Percentiles rank a stretch among this genome's conserved stretches.
phyloP scores from a whole-genome alignment of 345 rosid genomes.

The Boechera divaricarpa region DNA sequence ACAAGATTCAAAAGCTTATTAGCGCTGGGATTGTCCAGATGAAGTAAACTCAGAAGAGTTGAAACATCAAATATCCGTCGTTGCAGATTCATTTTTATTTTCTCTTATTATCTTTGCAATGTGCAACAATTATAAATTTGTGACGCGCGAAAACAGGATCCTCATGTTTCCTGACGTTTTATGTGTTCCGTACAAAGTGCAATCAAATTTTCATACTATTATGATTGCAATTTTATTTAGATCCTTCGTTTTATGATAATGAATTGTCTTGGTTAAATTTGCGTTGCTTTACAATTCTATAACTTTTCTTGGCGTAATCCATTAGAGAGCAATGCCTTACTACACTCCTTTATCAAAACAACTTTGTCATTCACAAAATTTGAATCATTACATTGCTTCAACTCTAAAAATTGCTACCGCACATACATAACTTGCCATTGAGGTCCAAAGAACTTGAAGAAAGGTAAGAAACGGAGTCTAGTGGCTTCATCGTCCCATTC shows the following conservation, averaged over 20 bases:
- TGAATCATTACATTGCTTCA: neutral
- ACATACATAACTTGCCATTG: constrained; percentile 10
- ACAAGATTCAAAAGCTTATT: constrained; percentile 87
- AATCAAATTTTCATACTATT: neutral
- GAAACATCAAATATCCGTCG: neutral
- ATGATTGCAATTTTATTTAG: no score
- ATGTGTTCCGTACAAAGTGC: neutral
- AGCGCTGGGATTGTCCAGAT: constrained; percentile 87
- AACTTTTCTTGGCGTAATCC: neutral
- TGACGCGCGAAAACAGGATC: neutral
- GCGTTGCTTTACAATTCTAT: neutral
- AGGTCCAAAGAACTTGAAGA: constrained; percentile 9
- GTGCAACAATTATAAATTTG: constrained; percentile 10
- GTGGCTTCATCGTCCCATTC: constrained; percentile 32
- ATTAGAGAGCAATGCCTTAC: neutral
- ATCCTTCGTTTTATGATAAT: no score
- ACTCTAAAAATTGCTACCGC: neutral
- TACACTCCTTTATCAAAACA: neutral
- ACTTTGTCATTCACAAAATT: neutral
- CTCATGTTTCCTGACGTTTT: neutral
- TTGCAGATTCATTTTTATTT: constrained; percentile 20
- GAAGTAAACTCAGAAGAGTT: constrained; percentile 40
- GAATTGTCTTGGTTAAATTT: neutral
- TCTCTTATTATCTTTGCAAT: neutral
- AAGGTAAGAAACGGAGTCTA: constrained; percentile 27